phyloP scores from a whole-genome alignment of 768 basidiomycete species.

The Kwoniella bestiolae region DNA sequence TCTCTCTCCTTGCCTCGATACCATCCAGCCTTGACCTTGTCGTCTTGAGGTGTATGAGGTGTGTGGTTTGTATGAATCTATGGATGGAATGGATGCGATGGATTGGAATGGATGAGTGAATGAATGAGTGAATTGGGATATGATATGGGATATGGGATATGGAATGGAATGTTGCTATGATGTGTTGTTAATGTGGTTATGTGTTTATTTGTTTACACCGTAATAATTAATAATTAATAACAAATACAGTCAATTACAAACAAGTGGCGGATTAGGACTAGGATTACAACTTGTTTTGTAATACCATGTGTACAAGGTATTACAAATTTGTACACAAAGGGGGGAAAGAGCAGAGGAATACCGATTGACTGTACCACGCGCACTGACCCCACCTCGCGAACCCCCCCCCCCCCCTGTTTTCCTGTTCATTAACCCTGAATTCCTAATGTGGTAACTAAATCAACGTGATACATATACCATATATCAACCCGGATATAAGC shows the following conservation, averaged over 20 bases:
- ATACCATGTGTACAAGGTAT: no score
- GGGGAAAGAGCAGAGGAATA: neutral
- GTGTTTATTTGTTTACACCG: neutral
- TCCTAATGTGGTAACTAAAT: conserved; percentile 15
- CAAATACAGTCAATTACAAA: no score
- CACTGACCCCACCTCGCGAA: neutral
- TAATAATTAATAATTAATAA: no score
- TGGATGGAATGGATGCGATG: conserved; percentile 6
- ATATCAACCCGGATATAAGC: conserved; percentile 4
- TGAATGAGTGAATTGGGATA: neutral
- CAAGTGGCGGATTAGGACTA: no score
- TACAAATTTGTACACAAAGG: neutral
- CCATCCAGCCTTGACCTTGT: no score
- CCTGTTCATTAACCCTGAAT: conserved; percentile 13
- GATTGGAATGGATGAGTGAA: neutral
- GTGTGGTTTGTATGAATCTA: neutral
- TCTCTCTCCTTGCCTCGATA: no score
- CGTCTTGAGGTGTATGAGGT: neutral
- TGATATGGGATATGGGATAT: no score
- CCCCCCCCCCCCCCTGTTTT: no score
- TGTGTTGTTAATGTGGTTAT: neutral
- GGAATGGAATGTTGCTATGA: neutral
- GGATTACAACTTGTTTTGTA: no score
- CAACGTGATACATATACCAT: neutral
- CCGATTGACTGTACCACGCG: neutral